Percentiles rank a stretch among this genome's conserved stretches.
These are phyloP conservation scores for Gastrolobium bilobum DNA, from an alignment of 306 rosid genomes.

Conservation along the genomic window DNA sequence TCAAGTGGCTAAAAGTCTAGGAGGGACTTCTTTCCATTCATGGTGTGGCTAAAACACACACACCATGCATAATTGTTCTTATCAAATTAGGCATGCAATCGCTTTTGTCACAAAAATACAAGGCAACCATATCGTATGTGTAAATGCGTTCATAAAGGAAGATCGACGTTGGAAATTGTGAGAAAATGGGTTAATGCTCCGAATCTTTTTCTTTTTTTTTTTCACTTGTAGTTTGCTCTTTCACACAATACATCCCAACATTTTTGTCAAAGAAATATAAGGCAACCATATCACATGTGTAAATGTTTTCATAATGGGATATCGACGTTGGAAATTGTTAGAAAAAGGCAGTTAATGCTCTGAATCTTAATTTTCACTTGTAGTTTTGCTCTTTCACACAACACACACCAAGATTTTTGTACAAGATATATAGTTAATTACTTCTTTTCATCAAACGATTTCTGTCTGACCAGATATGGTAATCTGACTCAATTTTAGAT, in stretches of 20 bases:
- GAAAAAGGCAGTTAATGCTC: background rate
- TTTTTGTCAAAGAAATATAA: background rate
- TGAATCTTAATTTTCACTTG: background rate
- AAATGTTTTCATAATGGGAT: background rate
- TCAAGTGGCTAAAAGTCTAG: background rate
- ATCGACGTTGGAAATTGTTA: slow-evolving; percentile 38
- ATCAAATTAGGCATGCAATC: too few species aligned
- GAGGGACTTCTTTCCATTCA: background rate
- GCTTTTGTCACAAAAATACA: background rate
- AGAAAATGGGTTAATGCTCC: background rate
- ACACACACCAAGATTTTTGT: background rate
- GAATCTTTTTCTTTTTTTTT: background rate
- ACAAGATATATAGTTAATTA: background rate
- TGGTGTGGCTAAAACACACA: too few species aligned
- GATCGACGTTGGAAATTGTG: slow-evolving; percentile 1
- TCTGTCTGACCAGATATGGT: slow-evolving; percentile 7
- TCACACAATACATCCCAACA: background rate
- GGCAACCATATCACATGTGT: slow-evolving; percentile 34
- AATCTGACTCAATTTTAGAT: background rate
- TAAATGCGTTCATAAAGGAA: background rate
- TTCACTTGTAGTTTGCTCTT: background rate
- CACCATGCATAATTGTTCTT: too few species aligned
- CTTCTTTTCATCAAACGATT: background rate
- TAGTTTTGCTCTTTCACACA: slow-evolving; percentile 9
- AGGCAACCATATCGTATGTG: slow-evolving; percentile 6